These are phyloP conservation scores for Diaporthe humulicola DNA, from an alignment of 2,329 filamentous ascomycete genomes.

Conservation along the genomic window DNA sequence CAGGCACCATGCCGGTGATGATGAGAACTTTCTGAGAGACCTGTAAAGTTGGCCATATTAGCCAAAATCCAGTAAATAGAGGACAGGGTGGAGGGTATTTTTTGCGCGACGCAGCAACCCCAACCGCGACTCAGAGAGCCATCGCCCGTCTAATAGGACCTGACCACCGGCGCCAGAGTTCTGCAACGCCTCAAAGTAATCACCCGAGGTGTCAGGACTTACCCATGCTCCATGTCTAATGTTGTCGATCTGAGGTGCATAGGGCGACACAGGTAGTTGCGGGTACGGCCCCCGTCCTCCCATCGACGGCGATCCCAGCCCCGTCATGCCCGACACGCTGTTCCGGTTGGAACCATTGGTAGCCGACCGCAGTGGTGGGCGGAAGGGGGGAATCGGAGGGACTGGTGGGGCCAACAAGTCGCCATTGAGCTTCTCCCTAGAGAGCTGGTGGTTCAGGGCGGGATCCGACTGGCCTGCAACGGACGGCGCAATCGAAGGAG, in stretches of 20 bases:
- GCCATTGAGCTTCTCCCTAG: slow-evolving; percentile 35
- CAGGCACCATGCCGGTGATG: slow-evolving; percentile 84
- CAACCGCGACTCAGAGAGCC: not conserved
- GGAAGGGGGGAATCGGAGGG: slow-evolving; percentile 48
- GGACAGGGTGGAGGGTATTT: not conserved
- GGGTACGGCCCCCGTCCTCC: slow-evolving; percentile 66
- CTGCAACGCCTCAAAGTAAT: not conserved
- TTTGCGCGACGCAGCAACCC: not conserved
- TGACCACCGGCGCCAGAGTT: no score
- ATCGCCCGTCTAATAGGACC: not conserved
- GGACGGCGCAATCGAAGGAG: slow-evolving; percentile 80
- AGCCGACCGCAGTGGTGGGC: slow-evolving; percentile 54
- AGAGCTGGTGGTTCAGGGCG: slow-evolving; percentile 71
- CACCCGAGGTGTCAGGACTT: slow-evolving; percentile 52
- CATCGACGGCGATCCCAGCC: slow-evolving; percentile 67
- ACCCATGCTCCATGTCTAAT: slow-evolving; percentile 89
- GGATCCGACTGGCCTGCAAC: slow-evolving; percentile 76
- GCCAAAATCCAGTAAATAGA: not conserved
- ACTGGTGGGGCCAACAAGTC: slow-evolving; percentile 45
- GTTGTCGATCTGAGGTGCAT: slow-evolving; percentile 84
- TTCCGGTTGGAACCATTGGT: slow-evolving; percentile 65
- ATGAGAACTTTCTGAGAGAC: slow-evolving; percentile 92
- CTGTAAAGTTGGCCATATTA: slow-evolving; percentile 57
- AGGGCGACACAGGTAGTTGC: slow-evolving; percentile 77
- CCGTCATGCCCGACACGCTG: slow-evolving; percentile 75